phyloP scores from a whole-genome alignment of 352 stramenopile genomes.

The Pythium myriotylum region DNA sequence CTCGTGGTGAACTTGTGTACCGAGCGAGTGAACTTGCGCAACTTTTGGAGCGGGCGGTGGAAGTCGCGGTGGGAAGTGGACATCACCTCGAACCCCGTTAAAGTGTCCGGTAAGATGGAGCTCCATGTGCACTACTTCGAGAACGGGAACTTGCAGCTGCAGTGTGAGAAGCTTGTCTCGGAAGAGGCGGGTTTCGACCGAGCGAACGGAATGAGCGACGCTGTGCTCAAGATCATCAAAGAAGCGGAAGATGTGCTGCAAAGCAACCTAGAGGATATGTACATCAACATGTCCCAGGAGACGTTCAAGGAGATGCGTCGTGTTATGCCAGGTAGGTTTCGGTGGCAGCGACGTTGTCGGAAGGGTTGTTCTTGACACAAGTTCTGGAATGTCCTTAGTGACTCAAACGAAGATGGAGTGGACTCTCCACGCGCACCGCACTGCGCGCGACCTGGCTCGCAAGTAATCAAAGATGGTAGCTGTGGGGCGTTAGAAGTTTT shows the following conservation, averaged over 20 bases:
- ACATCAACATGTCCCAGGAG: slow-evolving; percentile 94
- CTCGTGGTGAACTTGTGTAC: slow-evolving; percentile 82
- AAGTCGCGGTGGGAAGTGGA: slow-evolving; percentile 83
- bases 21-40: slow-evolving; percentile 88
- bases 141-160: slow-evolving; percentile 94
- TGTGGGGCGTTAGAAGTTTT: no score
- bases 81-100: slow-evolving; percentile 48
- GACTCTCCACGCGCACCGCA: slow-evolving; percentile 83
- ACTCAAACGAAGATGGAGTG: slow-evolving; percentile 91
- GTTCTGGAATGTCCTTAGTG: no score
- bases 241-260: slow-evolving; percentile 86
- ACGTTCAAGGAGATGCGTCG: slow-evolving; percentile 95
- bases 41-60: slow-evolving; percentile 89
- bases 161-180: slow-evolving; percentile 70
- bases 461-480: slow-evolving; percentile 42
- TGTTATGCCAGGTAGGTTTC: slow-evolving; percentile 85
- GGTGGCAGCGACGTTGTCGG: neutral
- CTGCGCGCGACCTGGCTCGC: slow-evolving; percentile 67
- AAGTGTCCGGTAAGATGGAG: slow-evolving; percentile 63
- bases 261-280: slow-evolving; percentile 92
- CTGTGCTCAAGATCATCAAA: slow-evolving; percentile 76
- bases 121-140: slow-evolving; percentile 96
- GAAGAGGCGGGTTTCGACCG: slow-evolving; percentile 52
- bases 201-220: slow-evolving; percentile 54
- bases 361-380: no score